phyloP scores from a whole-genome alignment of 2,329 filamentous ascomycete genomes.

The Cladosporium oxysporum region DNA sequence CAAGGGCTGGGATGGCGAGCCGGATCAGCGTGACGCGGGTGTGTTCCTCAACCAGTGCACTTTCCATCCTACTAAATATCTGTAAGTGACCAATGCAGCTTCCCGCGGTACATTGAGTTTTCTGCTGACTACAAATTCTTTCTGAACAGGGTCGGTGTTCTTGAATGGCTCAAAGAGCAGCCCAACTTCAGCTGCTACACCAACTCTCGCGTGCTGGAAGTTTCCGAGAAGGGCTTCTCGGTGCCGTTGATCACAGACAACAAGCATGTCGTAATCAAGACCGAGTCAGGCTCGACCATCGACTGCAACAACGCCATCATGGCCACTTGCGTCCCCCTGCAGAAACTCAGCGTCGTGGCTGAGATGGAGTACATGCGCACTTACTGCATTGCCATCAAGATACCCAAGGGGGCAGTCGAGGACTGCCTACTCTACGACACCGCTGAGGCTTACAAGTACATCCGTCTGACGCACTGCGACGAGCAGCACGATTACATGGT shows the following conservation, averaged over 20 bases:
- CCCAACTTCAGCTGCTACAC: constrained; percentile 57
- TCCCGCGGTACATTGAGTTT: neutral
- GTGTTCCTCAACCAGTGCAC: constrained; percentile 53
- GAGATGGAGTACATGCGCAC: constrained; percentile 57
- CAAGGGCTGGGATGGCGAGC: constrained; percentile 53
- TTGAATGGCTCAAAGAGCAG: constrained; percentile 54
- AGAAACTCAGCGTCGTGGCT: constrained; percentile 56
- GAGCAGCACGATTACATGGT: constrained; percentile 57
- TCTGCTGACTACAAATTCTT: neutral
- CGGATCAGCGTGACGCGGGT: constrained; percentile 55
- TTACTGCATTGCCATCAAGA: constrained; percentile 58
- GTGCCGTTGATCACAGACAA: constrained; percentile 46
- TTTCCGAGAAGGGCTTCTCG: constrained; percentile 53
- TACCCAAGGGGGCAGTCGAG: constrained; percentile 55
- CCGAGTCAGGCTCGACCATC: constrained; percentile 50
- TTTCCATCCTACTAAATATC: constrained; percentile 60
- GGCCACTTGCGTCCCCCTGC: constrained; percentile 57
- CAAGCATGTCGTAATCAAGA: constrained; percentile 51
- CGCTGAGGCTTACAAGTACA: constrained; percentile 58
- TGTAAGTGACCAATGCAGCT: constrained; percentile 27
- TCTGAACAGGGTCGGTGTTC: constrained; percentile 43
- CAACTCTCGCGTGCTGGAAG: constrained; percentile 50
- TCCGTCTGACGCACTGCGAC: constrained; percentile 56
- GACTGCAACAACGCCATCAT: constrained; percentile 53
- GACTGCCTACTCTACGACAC: constrained; percentile 59